A percentile compares a stretch with the other conserved stretches of the same genome.
Evolutionary conservation across 1,139 yeast genomes (phyloP).

Genomic region (Lodderomyces margitis): DNA sequence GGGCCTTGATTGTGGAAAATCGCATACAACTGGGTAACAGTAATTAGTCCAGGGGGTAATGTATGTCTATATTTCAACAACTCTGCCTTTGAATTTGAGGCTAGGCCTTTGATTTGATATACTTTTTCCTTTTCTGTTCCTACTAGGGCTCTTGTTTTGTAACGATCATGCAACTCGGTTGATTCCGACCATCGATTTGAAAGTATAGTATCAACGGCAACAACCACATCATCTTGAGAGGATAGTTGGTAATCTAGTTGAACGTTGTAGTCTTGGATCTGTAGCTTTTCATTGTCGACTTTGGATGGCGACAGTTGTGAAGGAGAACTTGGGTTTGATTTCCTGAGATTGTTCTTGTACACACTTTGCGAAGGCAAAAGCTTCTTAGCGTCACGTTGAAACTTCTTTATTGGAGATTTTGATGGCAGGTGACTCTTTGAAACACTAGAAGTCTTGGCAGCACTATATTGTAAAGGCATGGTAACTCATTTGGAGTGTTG

Average conservation of each 20-base stretch:
- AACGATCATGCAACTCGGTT: slow-evolving; percentile 24
- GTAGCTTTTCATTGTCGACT: slow-evolving; percentile 16
- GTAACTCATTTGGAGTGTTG: background rate
- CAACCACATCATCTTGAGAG: slow-evolving; percentile 30
- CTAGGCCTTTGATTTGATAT: slow-evolving; percentile 34
- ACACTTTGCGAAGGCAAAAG: slow-evolving; percentile 27
- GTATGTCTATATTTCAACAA: slow-evolving; percentile 34
- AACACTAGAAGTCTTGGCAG: slow-evolving; percentile 42
- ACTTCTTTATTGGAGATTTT: slow-evolving; percentile 25
- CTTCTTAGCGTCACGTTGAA: slow-evolving; percentile 23
- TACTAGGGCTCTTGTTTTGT: slow-evolving; percentile 18
- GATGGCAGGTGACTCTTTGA: slow-evolving; percentile 16
- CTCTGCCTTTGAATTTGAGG: slow-evolving; percentile 37
- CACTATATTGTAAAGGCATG: slow-evolving; percentile 31
- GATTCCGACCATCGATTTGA: slow-evolving; percentile 42
- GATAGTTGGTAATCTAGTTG: slow-evolving; percentile 39
- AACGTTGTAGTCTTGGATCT: slow-evolving; percentile 34
- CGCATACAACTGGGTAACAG: slow-evolving; percentile 41
- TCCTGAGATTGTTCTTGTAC: slow-evolving; percentile 20
- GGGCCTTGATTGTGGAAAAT: slow-evolving; percentile 39
- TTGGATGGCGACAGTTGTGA: slow-evolving; percentile 8
- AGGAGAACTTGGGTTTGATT: background rate
- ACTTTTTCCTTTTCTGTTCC: slow-evolving; percentile 24
- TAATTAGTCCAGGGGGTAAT: slow-evolving; percentile 35
- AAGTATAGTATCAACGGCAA: slow-evolving; percentile 35